Base-by-base conservation (phyloP, 2,329 filamentous ascomycete genomes). In the Cladosporium austrohemisphaericum region DNA sequence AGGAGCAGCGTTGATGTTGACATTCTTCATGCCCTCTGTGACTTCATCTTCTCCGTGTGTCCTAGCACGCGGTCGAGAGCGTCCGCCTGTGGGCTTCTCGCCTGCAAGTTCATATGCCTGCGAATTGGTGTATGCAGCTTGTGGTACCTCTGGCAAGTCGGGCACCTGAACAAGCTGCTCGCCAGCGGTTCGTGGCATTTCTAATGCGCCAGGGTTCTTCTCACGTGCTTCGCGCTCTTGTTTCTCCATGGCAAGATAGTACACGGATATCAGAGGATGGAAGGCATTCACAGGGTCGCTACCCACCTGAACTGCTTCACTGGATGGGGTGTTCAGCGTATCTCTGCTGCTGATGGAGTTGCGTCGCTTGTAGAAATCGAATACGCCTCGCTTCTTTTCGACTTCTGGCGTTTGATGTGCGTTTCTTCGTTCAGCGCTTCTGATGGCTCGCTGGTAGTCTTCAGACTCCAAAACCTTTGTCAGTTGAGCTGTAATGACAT, bases 221-320 rank as follows among this genome's bases (percentile, higher is more conserved):
- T 81, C 78, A 19, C 72, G 64, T 37, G 74, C 70, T 61, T 97
- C 91, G 28, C 88, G 83, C 41, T 94, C 88, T 55, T 89, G 82
- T 71, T 97, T 97, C 72, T 98, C 93, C 58, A 83, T 85, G n/a
- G 95, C 93, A 3, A 98, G 79, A 62, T 95, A 95, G 68, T 98
- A 98, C 11, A 98, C 85, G 1, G 93, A 97, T 6, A 97, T 76
- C 11, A 97, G 75, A 6, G 93, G 93, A 60, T 87, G 92, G 66
- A 88, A 98, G 3, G 93, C 93, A 66, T 97, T 97, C 51, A 95
- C 73, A 1, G 93, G 91, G 62, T 98, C 93, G 50, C 80, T 81
- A 9, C 90, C 90, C 26, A 92, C 72, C 56, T 88, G 83, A 14
- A 97, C 76, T 3, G 86, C 87, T 66, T 98, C 93, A 1, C 83